Evolutionary conservation across 139 green algal genomes (phyloP).

Genomic region (Monoraphidium neglectum): DNA sequence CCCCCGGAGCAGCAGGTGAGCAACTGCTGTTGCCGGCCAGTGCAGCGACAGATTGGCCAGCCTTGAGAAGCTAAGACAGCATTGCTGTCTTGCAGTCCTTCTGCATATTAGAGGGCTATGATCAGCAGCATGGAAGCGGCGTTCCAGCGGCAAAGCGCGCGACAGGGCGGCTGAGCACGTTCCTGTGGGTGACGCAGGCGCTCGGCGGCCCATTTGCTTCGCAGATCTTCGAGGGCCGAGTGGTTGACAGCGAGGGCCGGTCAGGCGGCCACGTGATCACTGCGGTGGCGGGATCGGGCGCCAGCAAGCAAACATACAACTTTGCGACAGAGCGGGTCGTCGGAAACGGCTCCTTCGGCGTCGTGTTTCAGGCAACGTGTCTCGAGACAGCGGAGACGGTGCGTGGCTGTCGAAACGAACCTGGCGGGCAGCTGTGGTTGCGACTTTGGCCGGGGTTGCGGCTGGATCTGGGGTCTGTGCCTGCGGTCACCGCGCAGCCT

Average conservation of each 20-base stretch:
- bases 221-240: constrained; percentile 32
- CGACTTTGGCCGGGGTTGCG: too few relatives aligned
- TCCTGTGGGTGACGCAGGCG: not conserved
- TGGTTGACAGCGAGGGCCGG: constrained; percentile 22
- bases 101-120: not conserved
- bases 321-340: constrained; percentile 94
- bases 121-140: not conserved
- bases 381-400: constrained; percentile 94
- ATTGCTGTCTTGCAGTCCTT: not conserved
- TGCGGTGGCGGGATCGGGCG: constrained; percentile 43
- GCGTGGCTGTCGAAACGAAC: too few relatives aligned
- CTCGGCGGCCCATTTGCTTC: not conserved
- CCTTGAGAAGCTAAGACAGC: too few relatives aligned
- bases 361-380: constrained; percentile 95
- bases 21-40: not conserved
- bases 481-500: too few relatives aligned
- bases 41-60: not conserved
- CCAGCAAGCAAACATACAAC: constrained; percentile 66
- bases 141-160: not conserved
- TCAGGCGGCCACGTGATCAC: constrained; percentile 37
- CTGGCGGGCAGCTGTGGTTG: too few relatives aligned
- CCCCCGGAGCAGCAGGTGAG: not conserved
- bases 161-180: not conserved
- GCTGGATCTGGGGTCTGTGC: too few relatives aligned
- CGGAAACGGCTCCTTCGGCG: constrained; percentile 98